phyloP scores from a whole-genome alignment of 1,284 basidiomycete genomes.

The Ceratobasidium theobromae region DNA sequence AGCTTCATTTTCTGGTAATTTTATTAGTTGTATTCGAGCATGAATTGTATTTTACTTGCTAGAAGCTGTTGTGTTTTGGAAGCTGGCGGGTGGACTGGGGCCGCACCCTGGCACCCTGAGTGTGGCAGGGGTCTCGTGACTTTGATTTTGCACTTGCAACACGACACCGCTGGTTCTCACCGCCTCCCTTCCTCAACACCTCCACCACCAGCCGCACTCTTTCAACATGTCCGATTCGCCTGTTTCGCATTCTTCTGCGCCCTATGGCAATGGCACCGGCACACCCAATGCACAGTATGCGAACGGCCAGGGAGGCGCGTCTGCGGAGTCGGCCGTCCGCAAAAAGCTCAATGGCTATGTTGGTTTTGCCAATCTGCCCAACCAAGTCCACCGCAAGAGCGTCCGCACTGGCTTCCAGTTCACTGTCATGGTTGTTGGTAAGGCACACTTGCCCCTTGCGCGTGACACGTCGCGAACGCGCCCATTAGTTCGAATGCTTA shows the following conservation, averaged over 20 bases:
- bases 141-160: constrained; percentile 28
- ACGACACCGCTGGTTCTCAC: constrained; percentile 14
- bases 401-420: constrained; percentile 97
- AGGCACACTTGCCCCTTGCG: constrained; percentile 44
- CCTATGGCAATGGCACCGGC: constrained; percentile 30
- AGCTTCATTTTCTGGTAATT: constrained; percentile 69
- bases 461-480: constrained; percentile 17
- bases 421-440: constrained; percentile 94
- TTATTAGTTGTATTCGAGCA: background rate
- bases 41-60: constrained; percentile 1
- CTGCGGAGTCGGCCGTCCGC: constrained; percentile 58
- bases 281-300: constrained; percentile 9
- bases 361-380: constrained; percentile 89
- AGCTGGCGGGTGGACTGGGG: background rate
- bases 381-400: constrained; percentile 96
- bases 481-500: background rate
- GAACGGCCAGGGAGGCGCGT: constrained; percentile 7
- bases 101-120: constrained; percentile 13
- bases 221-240: constrained; percentile 29
- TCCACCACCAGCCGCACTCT: background rate
- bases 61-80: background rate
- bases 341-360: constrained; percentile 93
- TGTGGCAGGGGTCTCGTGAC: constrained; percentile 25
- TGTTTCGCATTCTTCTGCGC: constrained; percentile 30
- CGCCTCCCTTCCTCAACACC: background rate